Evolutionary conservation across 495 filamentous ascomycete genomes (phyloP), one percentile per base, ranked within the genome.

Genomic region (Aspergillus avenaceus): DNA sequence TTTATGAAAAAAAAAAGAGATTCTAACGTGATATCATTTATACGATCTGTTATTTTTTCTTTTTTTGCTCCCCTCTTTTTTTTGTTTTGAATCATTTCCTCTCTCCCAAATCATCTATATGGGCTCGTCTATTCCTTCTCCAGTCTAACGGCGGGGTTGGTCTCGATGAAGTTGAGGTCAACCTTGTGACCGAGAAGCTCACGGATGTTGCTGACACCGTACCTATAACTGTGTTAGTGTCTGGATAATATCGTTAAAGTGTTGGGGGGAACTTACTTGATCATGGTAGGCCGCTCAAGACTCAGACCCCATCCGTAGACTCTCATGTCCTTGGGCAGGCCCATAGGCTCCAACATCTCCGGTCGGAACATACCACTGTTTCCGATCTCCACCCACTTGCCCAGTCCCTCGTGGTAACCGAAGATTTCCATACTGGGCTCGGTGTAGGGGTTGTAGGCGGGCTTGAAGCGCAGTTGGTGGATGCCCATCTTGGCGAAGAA

Each of bases 381-480:
- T 26, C 93, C 93, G 67, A 98, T 98, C 71, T 98, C 91, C 16
- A 96, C 87, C 77, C 90, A 87, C 73, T 95, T 95, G 50, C 81
- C 81, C 32, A 98, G 77, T 8, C 93, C 93, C 50, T 85, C 82
- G 71, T 97, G 91, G 70, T 85, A 95, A 13, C 87, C 87, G 72
- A 95, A 97, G 55, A 97, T 93, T 69, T 97, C 91, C 88, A 97
- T 91, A 64, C 82, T 87, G 8, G 93, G 93, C 69, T 98, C 93
- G n/a, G 93, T 97, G 75, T 98, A 95, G 0, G 90, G 88, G 68
- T 97, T 95, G 68, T 98, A 97, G n/a, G 91, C 91, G 1, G 91
- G 91, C 76, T 97, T 97, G 83, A 95, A 97, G 51, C 86, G 83
- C 51, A 97, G 74, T 52, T 87, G 77, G 46, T 88, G 80, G 45